Evolutionary conservation across 2,329 filamentous ascomycete genomes (phyloP).

Genomic region (Phyllosticta ampelicida): DNA sequence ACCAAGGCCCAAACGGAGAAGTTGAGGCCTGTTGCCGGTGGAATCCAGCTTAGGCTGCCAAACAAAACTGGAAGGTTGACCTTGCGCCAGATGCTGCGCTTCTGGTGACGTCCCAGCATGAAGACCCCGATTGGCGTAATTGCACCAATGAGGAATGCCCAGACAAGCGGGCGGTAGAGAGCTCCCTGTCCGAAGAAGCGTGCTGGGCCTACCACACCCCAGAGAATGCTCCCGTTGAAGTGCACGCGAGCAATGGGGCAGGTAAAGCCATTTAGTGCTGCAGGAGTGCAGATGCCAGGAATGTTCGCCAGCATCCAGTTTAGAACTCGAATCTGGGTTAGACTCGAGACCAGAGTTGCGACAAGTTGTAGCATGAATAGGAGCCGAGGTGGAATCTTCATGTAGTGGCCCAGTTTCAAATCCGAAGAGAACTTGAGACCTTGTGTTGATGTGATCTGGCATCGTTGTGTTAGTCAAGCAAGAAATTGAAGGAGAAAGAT

Average conservation of each 20-base stretch:
- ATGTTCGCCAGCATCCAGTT: constrained; percentile 86
- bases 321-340: constrained; percentile 73
- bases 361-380: constrained; percentile 69
- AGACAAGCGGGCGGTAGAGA: constrained; percentile 65
- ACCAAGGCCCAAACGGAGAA: constrained; percentile 81
- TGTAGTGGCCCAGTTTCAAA: constrained; percentile 78
- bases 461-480: background rate
- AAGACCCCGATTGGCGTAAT: constrained; percentile 64
- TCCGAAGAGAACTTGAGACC: constrained; percentile 84
- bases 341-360: constrained; percentile 62
- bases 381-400: constrained; percentile 74
- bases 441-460: constrained; percentile 65
- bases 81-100: constrained; percentile 56
- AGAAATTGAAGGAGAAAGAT: background rate
- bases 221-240: constrained; percentile 82
- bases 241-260: constrained; percentile 80
- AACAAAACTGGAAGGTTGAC: constrained; percentile 77
- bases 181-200: constrained; percentile 72
- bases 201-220: constrained; percentile 74
- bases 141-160: constrained; percentile 70
- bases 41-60: constrained; percentile 75
- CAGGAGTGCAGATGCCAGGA: constrained; percentile 62
- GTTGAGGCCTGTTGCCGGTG: constrained; percentile 71
- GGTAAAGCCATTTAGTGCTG: constrained; percentile 78
- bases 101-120: constrained; percentile 50